A percentile compares a stretch with the other conserved stretches of the same genome.
Conservation (phyloP, 805 yeast species). For the Blastobotrys terrestris region DNA sequence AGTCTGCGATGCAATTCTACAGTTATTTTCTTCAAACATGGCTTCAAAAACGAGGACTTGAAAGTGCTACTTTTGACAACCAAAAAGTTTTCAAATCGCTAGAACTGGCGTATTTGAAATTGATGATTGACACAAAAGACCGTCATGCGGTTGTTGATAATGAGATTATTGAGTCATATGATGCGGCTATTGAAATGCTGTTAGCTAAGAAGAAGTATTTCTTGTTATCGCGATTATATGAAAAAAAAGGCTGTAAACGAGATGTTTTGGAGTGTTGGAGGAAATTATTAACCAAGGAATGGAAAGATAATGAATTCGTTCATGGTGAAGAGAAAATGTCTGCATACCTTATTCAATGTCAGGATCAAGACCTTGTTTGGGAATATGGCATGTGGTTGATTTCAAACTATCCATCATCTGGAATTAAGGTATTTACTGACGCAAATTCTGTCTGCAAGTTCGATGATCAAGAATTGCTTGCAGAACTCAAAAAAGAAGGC, state of each 20-base stretch:
- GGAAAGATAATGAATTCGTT: conserved; percentile 20
- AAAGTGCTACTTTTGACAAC: conserved; percentile 23
- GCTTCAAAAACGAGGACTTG: conserved; percentile 28
- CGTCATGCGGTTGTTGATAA: conserved; percentile 22
- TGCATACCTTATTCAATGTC: conserved; percentile 21
- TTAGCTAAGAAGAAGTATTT: conserved; percentile 19
- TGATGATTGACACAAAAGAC: conserved; percentile 18
- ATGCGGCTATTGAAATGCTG: conserved; percentile 22
- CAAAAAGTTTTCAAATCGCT: conserved; percentile 24
- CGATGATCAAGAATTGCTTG: conserved; percentile 27
- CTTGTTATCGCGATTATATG: conserved; percentile 27
- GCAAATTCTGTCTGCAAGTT: conserved; percentile 29
- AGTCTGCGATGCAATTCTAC: conserved; percentile 8
- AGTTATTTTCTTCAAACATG: conserved; percentile 22
- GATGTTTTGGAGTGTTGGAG: conserved; percentile 25
- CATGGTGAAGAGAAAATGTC: conserved; percentile 26
- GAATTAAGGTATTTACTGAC: conserved; percentile 28
- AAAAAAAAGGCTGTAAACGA: conserved; percentile 18
- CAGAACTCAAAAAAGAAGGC: conserved; percentile 24
- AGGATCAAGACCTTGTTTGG: conserved; percentile 32
- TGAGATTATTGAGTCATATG: conserved; percentile 21
- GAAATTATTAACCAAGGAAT: conserved; percentile 23
- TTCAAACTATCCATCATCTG: conserved; percentile 23
- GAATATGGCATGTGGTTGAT: conserved; percentile 32
- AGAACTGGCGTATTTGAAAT: conserved; percentile 27